Percentiles rank a stretch among this genome's conserved stretches.
These are phyloP conservation scores for Candida coleopterorum DNA, from an alignment of 805 yeast species.

Conservation along the genomic window DNA sequence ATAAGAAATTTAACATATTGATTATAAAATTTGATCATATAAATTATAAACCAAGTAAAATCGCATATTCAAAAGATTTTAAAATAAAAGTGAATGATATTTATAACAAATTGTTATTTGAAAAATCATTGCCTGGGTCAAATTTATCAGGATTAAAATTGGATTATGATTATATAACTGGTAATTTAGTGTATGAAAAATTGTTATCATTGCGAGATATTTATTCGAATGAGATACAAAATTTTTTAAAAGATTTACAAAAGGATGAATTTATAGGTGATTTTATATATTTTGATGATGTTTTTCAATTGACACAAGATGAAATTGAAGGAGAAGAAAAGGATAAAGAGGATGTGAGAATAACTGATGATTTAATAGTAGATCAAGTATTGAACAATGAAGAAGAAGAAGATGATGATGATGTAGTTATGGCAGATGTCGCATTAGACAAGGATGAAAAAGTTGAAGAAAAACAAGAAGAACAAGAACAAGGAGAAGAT, in stretches of 20 bases:
- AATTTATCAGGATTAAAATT: constrained; percentile 6
- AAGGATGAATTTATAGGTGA: constrained; percentile 26
- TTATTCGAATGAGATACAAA: constrained; percentile 16
- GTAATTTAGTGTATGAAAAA: constrained; percentile 21
- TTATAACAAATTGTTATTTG: constrained; percentile 12
- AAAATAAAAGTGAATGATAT: constrained; percentile 9
- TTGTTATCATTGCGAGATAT: constrained; percentile 13
- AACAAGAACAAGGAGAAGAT: not conserved
- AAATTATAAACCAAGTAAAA: constrained; percentile 10
- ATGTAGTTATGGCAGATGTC: constrained; percentile 8
- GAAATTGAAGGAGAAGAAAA: constrained; percentile 6
- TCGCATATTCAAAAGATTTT: constrained; percentile 9
- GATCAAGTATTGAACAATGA: constrained; percentile 7
- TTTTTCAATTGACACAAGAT: constrained; percentile 10
- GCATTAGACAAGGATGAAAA: constrained; percentile 7
- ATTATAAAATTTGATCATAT: constrained; percentile 21
- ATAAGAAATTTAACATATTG: constrained; percentile 18
- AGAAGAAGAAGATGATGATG: constrained; percentile 9
- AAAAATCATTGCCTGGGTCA: constrained; percentile 11
- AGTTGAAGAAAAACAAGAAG: not conserved
- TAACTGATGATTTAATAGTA: constrained; percentile 8
- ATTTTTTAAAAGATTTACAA: constrained; percentile 13
- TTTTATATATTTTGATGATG: constrained; percentile 22
- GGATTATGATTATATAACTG: constrained; percentile 17
- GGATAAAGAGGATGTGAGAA: constrained; percentile 3